phyloP scores from a whole-genome alignment of 2,329 filamentous ascomycete species.

The Onygenales sp. region DNA sequence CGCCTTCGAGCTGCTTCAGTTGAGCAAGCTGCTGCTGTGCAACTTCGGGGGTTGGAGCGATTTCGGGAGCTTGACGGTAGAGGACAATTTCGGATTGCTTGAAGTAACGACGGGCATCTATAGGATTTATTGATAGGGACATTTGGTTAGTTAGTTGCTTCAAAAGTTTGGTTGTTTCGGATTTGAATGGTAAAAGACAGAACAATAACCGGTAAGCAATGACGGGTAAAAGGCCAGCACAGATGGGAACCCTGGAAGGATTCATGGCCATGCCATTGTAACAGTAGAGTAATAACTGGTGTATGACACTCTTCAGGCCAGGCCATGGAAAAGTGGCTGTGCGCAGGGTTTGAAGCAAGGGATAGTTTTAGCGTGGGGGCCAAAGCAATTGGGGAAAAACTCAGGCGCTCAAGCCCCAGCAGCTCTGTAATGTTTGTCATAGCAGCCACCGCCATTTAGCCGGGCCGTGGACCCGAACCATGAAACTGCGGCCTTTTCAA shows the following conservation, averaged over 20 bases:
- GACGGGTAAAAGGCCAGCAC: not conserved
- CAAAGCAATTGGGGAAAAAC: not conserved
- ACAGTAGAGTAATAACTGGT: not conserved
- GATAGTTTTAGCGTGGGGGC: not conserved
- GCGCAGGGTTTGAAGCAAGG: not conserved
- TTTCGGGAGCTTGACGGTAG: slow-evolving; percentile 61
- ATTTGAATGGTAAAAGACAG: no score
- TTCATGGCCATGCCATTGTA: not conserved
- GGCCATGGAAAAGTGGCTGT: not conserved
- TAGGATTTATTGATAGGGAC: not conserved
- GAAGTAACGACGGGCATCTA: slow-evolving; percentile 93
- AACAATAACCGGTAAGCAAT: not conserved
- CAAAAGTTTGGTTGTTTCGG: not conserved
- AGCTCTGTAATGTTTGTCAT: not conserved
- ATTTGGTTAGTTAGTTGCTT: not conserved
- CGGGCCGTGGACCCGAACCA: no score
- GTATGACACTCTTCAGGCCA: not conserved
- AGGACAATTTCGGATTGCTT: slow-evolving; percentile 99
- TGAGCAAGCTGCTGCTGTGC: slow-evolving; percentile 30
- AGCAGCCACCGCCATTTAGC: not conserved
- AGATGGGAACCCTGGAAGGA: not conserved
- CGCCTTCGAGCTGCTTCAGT: slow-evolving; percentile 20
- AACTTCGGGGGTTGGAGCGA: slow-evolving; percentile 30
- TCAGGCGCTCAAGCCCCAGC: not conserved
- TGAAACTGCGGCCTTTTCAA: not conserved